phyloP scores from a whole-genome alignment of 2,329 filamentous ascomycete genomes.

The Stachybotrys chlorohalonatus region DNA sequence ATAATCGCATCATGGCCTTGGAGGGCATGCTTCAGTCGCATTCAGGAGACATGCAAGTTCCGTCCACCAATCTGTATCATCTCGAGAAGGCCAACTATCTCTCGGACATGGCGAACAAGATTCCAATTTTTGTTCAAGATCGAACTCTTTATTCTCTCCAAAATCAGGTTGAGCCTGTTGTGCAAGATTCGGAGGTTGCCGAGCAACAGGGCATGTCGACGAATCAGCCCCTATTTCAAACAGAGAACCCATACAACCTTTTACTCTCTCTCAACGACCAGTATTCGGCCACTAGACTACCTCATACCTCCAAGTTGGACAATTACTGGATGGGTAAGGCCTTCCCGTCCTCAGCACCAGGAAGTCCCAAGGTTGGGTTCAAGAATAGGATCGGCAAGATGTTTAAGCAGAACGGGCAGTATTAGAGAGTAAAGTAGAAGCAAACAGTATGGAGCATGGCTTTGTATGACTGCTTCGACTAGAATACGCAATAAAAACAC shows the following conservation, averaged over 20 bases:
- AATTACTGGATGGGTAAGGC: neutral
- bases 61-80: slow-evolving; percentile 11
- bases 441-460: neutral
- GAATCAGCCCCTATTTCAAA: neutral
- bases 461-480: neutral
- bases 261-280: neutral
- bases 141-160: neutral
- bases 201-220: neutral
- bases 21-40: slow-evolving; percentile 11
- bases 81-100: neutral
- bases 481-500: too few species aligned
- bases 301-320: neutral
- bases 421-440: neutral
- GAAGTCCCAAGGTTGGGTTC: neutral
- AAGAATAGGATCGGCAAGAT: neutral
- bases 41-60: slow-evolving; percentile 7
- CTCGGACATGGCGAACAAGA: too few species aligned
- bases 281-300: neutral
- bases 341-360: neutral
- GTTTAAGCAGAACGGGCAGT: neutral
- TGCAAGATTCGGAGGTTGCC: neutral
- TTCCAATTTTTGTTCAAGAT: neutral
- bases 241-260: neutral
- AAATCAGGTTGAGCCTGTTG: neutral
- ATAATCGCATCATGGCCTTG: slow-evolving; percentile 7